Percentiles rank a stretch among this genome's conserved stretches.
Conservation (phyloP, 2,329 filamentous ascomycete species). For the Coniochaeta hoffmannii region DNA sequence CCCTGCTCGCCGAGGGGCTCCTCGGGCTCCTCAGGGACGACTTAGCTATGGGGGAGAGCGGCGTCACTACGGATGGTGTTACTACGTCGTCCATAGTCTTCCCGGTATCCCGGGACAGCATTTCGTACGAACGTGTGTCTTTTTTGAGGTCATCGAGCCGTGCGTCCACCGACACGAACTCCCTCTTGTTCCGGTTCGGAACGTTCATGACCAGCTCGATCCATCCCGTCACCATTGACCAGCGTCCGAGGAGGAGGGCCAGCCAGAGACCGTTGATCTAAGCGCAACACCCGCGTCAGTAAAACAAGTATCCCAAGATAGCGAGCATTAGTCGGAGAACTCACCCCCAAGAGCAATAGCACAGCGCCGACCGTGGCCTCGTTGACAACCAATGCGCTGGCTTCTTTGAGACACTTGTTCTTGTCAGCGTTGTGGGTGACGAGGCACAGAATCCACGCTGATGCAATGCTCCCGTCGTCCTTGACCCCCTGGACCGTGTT, state of each 20-base stretch:
- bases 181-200: slow-evolving; percentile 51
- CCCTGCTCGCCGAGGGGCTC: slow-evolving; percentile 13
- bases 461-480: slow-evolving; percentile 44
- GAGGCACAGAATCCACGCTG: slow-evolving; percentile 70
- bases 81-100: slow-evolving; percentile 36
- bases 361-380: slow-evolving; percentile 75
- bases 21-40: slow-evolving; percentile 16
- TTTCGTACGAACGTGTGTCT: slow-evolving; percentile 69
- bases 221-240: slow-evolving; percentile 85
- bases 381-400: slow-evolving; percentile 58
- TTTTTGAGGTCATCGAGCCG: slow-evolving; percentile 48
- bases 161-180: slow-evolving; percentile 87
- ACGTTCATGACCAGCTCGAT: slow-evolving; percentile 49
- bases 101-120: slow-evolving; percentile 58
- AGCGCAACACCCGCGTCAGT: background rate
- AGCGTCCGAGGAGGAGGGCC: slow-evolving; percentile 71
- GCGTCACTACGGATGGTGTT: slow-evolving; percentile 36
- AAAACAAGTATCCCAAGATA: background rate
- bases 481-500: slow-evolving; percentile 56
- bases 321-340: slow-evolving; percentile 17
- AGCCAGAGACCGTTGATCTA: slow-evolving; percentile 81
- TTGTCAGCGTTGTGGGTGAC: slow-evolving; percentile 49
- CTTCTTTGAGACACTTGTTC: slow-evolving; percentile 54
- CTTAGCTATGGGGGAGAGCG: slow-evolving; percentile 17
- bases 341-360: slow-evolving; percentile 71